Conservation (phyloP, 2,329 filamentous ascomycete species). For the Trichoderma sp. region DNA sequence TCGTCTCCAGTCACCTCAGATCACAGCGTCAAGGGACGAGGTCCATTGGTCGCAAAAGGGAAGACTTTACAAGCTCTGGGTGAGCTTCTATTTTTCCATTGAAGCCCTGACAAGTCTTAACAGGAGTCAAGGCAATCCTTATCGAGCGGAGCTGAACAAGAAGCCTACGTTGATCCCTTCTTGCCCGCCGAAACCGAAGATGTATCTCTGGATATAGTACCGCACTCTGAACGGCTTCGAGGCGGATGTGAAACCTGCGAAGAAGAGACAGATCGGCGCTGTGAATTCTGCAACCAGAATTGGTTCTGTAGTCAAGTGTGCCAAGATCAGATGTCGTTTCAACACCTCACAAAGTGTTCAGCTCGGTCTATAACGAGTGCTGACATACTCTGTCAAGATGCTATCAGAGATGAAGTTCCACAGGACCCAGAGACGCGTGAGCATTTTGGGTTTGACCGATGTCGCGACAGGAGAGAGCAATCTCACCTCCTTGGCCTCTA, state of each 20-base stretch:
- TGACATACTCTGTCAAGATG: background rate
- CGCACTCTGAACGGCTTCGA: background rate
- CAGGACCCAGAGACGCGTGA: conserved; percentile 2
- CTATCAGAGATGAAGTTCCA: background rate
- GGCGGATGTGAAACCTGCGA: background rate
- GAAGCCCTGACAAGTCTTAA: background rate
- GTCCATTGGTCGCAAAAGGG: background rate
- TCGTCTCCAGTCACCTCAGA: background rate
- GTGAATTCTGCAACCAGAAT: background rate
- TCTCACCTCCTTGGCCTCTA: conserved; percentile 1
- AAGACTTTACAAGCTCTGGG: background rate
- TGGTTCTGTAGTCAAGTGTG: conserved; percentile 1
- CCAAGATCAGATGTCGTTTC: background rate
- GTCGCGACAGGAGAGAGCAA: background rate
- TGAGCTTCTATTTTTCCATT: background rate
- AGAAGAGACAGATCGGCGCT: background rate
- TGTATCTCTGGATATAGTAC: background rate
- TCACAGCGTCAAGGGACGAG: background rate
- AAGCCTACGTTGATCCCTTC: background rate
- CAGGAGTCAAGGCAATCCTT: background rate
- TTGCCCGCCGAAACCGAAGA: background rate
- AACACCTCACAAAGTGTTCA: background rate
- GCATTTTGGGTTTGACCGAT: conserved; percentile 4
- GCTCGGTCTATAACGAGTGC: conserved; percentile 12
- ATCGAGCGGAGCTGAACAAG: background rate